Percentiles rank a stretch among this genome's conserved stretches.
phyloP scores from a whole-genome alignment of 768 basidiomycete genomes.

The Megacollybia marginata region DNA sequence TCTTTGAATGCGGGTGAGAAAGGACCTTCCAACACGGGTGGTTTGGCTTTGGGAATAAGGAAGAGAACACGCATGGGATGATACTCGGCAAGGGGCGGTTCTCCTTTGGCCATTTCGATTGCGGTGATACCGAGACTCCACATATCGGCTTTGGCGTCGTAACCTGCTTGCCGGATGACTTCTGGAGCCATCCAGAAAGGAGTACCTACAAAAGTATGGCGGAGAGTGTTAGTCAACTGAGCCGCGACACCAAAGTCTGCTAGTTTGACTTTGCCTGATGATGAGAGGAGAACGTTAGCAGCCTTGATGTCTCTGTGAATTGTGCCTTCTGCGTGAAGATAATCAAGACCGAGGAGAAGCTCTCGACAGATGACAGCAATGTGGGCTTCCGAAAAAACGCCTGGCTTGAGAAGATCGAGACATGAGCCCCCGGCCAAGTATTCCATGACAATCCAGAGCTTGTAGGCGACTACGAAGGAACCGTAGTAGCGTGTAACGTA shows the following conservation, averaged over 20 bases:
- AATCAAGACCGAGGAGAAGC: slow-evolving; percentile 86
- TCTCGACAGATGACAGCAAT: slow-evolving; percentile 95
- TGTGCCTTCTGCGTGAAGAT: slow-evolving; percentile 92
- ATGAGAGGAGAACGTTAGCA: slow-evolving; percentile 88
- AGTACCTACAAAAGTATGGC: slow-evolving; percentile 97
- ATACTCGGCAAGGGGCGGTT: slow-evolving; percentile 93
- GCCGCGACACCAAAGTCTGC: slow-evolving; percentile 99
- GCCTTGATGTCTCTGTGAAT: slow-evolving; percentile 99
- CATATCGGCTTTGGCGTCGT: slow-evolving; percentile 93
- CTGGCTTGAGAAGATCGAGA: slow-evolving; percentile 90
- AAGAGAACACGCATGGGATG: slow-evolving; percentile 99
- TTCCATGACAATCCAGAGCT: slow-evolving; percentile 99
- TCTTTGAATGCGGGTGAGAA: slow-evolving; percentile 89
- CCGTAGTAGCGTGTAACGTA: slow-evolving; percentile 96
- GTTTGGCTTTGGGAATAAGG: slow-evolving; percentile 94
- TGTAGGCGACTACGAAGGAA: slow-evolving; percentile 93
- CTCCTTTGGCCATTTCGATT: slow-evolving; percentile 96
- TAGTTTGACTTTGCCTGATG: slow-evolving; percentile 89
- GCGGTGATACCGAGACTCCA: slow-evolving; percentile 98
- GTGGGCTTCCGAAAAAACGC: slow-evolving; percentile 84
- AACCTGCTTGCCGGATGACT: slow-evolving; percentile 94
- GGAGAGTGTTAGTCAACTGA: slow-evolving; percentile 86
- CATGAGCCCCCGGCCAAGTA: slow-evolving; percentile 98
- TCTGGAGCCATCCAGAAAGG: slow-evolving; percentile 99
- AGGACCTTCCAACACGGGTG: slow-evolving; percentile 81